phyloP scores from a whole-genome alignment of 495 filamentous ascomycete genomes.

The Hyphodiscus hymeniophilus region DNA sequence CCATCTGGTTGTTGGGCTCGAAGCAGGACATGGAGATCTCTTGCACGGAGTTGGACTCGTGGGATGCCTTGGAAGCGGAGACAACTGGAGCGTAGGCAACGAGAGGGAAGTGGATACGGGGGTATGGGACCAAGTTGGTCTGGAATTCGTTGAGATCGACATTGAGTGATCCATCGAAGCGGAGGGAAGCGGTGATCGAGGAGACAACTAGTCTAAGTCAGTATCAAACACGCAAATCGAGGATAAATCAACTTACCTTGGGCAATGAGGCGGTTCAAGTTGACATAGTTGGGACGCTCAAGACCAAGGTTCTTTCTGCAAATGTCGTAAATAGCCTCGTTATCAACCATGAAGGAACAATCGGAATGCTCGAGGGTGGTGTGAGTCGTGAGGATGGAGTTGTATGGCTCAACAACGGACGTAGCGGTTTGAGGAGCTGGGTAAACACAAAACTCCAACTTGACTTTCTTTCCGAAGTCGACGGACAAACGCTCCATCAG shows the following conservation, averaged over 20 bases:
- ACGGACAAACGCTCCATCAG: slow-evolving; percentile 96
- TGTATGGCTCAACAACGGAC: slow-evolving; percentile 98
- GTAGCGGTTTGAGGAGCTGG: slow-evolving; percentile 94
- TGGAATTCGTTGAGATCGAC: slow-evolving; percentile 99
- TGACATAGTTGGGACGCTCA: slow-evolving; percentile 93
- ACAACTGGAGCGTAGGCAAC: slow-evolving; percentile 94
- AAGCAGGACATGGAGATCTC: slow-evolving; percentile 88
- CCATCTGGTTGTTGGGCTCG: slow-evolving; percentile 86
- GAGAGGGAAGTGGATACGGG: slow-evolving; percentile 98
- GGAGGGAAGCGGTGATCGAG: slow-evolving; percentile 95
- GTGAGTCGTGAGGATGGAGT: slow-evolving; percentile 97
- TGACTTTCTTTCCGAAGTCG: slow-evolving; percentile 99
- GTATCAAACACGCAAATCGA: not conserved
- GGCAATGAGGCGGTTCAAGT: slow-evolving; percentile 96
- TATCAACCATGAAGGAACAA: slow-evolving; percentile 99
- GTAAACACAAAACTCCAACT: slow-evolving; percentile 99
- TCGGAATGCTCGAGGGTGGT: slow-evolving; percentile 98
- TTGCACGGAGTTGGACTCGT: slow-evolving; percentile 87
- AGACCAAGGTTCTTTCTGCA: slow-evolving; percentile 96
- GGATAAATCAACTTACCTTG: slow-evolving; percentile 52
- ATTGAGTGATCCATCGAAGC: slow-evolving; percentile 97
- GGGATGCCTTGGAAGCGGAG: slow-evolving; percentile 84
- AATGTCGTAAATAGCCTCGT: slow-evolving; percentile 99
- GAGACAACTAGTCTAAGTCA: slow-evolving; percentile 62
- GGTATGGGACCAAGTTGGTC: slow-evolving; percentile 98